These are phyloP conservation scores for Juglanconis oblonga DNA, from an alignment of 2,329 filamentous ascomycete genomes.

Conservation along the genomic window DNA sequence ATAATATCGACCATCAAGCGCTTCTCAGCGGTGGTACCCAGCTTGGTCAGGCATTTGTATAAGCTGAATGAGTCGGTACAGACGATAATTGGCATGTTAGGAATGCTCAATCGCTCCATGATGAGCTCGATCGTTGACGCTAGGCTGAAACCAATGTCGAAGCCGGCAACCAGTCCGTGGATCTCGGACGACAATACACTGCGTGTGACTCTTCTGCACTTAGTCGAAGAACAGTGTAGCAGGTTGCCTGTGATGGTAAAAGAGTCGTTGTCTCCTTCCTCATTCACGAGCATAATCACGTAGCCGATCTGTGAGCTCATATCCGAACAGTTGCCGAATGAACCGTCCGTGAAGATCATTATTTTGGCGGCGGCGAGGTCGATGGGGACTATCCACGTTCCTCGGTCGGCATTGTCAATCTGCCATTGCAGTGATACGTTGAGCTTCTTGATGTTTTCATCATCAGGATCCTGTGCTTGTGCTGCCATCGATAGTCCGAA, in stretches of 20 bases:
- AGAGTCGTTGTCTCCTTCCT: neutral
- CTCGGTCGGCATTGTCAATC: neutral
- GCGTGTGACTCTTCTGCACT: slow-evolving; percentile 16
- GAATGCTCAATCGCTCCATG: no score
- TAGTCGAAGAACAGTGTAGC: slow-evolving; percentile 18
- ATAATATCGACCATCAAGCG: slow-evolving; percentile 22
- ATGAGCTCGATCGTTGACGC: no score
- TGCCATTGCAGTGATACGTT: neutral
- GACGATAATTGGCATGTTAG: no score
- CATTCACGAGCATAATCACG: slow-evolving; percentile 19
- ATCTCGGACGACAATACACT: slow-evolving; percentile 19
- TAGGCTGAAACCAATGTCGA: slow-evolving; percentile 11
- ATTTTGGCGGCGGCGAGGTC: slow-evolving; percentile 9
- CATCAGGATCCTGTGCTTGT: neutral
- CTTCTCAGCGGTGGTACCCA: slow-evolving; percentile 20
- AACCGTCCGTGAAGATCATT: slow-evolving; percentile 18
- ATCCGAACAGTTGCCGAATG: slow-evolving; percentile 21
- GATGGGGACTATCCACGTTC: neutral
- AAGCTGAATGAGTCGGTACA: no score
- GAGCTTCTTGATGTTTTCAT: neutral
- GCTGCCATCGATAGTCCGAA: neutral
- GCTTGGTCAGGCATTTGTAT: slow-evolving; percentile 10
- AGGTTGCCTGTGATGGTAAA: slow-evolving; percentile 18
- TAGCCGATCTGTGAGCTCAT: slow-evolving; percentile 20
- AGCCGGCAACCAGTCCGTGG: slow-evolving; percentile 15